These are phyloP conservation scores for Neofusicoccum ribis DNA, from an alignment of 2,329 filamentous ascomycete species.

Conservation along the genomic window DNA sequence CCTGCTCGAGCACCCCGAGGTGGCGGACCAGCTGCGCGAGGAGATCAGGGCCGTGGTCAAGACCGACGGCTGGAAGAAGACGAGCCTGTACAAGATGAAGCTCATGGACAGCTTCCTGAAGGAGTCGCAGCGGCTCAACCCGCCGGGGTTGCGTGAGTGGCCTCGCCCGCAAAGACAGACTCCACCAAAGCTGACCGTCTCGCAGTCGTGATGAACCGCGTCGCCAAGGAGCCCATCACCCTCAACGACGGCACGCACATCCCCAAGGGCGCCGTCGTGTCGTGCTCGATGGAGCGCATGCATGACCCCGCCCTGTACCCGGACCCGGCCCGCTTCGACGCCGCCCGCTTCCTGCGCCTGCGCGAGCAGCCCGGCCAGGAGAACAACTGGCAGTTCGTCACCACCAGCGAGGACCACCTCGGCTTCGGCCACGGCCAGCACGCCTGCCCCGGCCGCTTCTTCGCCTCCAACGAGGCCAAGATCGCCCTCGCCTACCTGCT, in stretches of 20 bases:
- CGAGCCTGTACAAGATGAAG: conserved; percentile 30
- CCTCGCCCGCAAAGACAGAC: too few relatives aligned
- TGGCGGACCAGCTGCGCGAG: conserved; percentile 28
- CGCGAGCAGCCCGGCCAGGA: conserved; percentile 18
- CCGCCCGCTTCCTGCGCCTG: conserved; percentile 22
- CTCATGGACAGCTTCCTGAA: conserved; percentile 37
- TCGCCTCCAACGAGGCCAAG: conserved; percentile 23
- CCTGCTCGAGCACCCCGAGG: conserved; percentile 27
- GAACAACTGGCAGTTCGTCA: conserved; percentile 21
- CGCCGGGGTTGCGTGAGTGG: conserved; percentile 22
- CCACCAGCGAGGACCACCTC: conserved; percentile 23
- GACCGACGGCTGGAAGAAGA: conserved; percentile 32
- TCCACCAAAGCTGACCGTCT: too few relatives aligned
- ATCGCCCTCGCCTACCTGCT: conserved; percentile 19
- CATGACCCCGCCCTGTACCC: conserved; percentile 17
- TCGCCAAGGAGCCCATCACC: conserved; percentile 22
- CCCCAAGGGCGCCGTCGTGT: conserved; percentile 24
- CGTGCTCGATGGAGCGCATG: conserved; percentile 14
- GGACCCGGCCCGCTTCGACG: conserved; percentile 22
- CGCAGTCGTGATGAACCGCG: not conserved
- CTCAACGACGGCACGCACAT: conserved; percentile 31
- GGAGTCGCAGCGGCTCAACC: conserved; percentile 32
- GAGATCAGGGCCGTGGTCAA: conserved; percentile 29
- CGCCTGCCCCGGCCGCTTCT: conserved; percentile 22
- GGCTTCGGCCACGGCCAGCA: conserved; percentile 23